Evolutionary conservation across 345 rosid genomes (phyloP).

Genomic region (Cochlearia excelsa): DNA sequence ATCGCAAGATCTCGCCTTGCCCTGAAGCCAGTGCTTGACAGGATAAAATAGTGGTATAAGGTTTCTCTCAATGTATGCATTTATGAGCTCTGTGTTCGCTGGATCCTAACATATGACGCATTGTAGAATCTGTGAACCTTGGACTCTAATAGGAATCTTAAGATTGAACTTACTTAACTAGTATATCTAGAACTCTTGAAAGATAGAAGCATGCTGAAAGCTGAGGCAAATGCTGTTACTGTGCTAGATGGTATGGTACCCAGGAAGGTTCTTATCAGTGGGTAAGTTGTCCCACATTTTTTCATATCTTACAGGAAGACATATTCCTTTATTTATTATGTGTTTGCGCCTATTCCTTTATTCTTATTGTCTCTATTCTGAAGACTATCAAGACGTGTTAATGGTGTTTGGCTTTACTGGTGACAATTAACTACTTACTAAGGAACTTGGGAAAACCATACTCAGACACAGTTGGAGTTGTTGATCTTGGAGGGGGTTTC

Average conservation of each 20-base stretch:
- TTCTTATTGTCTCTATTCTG: not conserved
- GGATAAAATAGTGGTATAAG: too few species aligned
- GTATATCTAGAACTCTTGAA: constrained; percentile 52
- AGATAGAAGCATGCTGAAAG: constrained; percentile 70
- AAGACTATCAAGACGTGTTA: not conserved
- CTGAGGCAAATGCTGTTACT: constrained; percentile 56
- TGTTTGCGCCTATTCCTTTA: not conserved
- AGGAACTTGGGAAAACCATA: constrained; percentile 76
- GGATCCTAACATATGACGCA: too few species aligned
- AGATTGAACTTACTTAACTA: constrained; percentile 19
- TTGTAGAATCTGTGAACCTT: too few species aligned
- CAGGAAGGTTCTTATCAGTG: constrained; percentile 98
- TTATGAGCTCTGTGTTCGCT: too few species aligned
- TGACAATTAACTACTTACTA: constrained; percentile 82
- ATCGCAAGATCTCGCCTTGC: too few species aligned
- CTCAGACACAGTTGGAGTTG: constrained; percentile 83
- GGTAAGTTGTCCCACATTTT: constrained; percentile 47
- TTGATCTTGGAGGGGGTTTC: constrained; percentile 99
- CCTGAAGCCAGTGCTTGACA: too few species aligned
- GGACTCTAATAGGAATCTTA: too few species aligned
- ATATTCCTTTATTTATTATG: too few species aligned
- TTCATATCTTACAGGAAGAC: not conserved
- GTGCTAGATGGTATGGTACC: constrained; percentile 65
- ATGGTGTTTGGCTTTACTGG: constrained; percentile 44
- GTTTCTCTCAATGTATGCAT: too few species aligned